Evolutionary conservation across 495 filamentous ascomycete species (phyloP), one percentile per base, ranked within the genome.

Genomic region (Hypoxylon trugodes): DNA sequence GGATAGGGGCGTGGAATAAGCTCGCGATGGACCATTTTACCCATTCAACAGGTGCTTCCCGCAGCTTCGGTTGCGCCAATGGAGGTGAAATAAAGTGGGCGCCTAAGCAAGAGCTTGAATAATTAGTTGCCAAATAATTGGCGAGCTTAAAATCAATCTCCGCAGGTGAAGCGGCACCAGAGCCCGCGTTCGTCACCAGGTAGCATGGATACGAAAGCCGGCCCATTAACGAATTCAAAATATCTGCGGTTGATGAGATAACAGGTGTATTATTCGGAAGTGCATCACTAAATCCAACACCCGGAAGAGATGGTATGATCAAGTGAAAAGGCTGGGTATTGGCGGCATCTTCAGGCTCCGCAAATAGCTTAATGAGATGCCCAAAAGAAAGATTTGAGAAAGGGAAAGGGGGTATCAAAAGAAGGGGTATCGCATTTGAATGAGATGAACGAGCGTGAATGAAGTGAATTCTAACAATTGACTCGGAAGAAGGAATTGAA

Each of bases 281-380:
- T 2, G 80, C 74, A 26, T 85, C 79, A 38, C 82, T 87, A 73
- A 92, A 93, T 33, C 87, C 90, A 59, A 90, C 82, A 33, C 91
- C 90, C 0, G 90, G 90, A 19, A 92, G 74, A 7, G 87, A 89
- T 2, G 90, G 89, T 6, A 82, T 86, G 9, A 92, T 78, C 25
- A 92, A 70, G 71, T 91, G 81, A 73, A 92, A 93, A 0, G 83
- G 75, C 12, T 86, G 86, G 4, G 76, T 71, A 32, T 74, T 65
- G 16, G 62, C 61, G 9, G 75, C 67, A 49, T 74, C 69, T 5
- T 76, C 70, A 0, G 81, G 80, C 1, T 74, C 64, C 0, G 80
- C 82, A 48, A 93, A 79, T 5, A 82, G 72, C 9, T 82, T 79
- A 32, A 91, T 74, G 18, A 93, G 71, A 41, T 88, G 87, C 9